Evolutionary conservation across 257 asterid species (phyloP).

Genomic region (Rubia yunnanensis): DNA sequence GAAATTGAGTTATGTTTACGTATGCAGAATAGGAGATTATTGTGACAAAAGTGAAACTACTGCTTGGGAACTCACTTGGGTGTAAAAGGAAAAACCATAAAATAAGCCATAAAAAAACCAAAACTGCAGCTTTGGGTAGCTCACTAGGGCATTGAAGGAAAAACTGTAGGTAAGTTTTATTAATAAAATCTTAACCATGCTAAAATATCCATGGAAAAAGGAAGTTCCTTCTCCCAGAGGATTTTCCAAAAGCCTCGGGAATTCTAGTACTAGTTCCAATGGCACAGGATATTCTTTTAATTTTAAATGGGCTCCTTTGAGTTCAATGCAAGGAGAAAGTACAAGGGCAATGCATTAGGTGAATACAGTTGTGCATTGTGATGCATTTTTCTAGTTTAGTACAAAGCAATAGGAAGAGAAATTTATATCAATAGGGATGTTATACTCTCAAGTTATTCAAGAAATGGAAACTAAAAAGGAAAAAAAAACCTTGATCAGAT

Average conservation of each 20-base stretch:
- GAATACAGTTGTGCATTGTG: background rate
- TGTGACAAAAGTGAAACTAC: background rate
- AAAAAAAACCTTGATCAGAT: slow-evolving; percentile 42
- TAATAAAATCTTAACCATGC: background rate
- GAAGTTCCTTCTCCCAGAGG: background rate
- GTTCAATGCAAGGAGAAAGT: background rate
- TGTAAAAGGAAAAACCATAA: background rate
- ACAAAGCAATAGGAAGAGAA: background rate
- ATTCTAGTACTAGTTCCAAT: background rate
- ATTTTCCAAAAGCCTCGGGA: background rate
- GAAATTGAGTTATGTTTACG: slow-evolving; percentile 9
- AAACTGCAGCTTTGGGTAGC: background rate
- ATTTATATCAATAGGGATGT: background rate
- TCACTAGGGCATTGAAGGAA: background rate
- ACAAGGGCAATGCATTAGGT: background rate
- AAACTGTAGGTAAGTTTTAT: background rate
- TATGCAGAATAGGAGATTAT: background rate
- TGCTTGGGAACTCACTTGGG: background rate
- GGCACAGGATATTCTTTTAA: background rate
- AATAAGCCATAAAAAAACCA: background rate
- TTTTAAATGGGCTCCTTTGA: background rate
- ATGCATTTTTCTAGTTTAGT: background rate
- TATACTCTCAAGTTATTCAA: background rate
- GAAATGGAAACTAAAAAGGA: background rate
- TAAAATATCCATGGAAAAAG: background rate